These are phyloP conservation scores for Nakazawaea wyomingensis DNA, from an alignment of 805 yeast genomes.

Conservation along the genomic window DNA sequence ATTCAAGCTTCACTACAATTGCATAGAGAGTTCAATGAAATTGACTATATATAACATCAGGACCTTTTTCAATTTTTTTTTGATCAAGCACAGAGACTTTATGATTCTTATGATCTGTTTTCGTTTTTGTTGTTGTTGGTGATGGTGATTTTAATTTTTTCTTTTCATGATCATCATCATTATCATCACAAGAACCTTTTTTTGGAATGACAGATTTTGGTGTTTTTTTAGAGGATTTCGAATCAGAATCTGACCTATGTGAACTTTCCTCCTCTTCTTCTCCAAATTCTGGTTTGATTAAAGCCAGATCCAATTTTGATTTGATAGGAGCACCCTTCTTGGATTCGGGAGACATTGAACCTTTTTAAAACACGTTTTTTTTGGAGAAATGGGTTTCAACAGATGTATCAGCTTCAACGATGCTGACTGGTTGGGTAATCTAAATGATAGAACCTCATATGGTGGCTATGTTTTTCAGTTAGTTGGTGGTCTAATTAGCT, in stretches of 20 bases:
- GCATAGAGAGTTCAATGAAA: too few species aligned
- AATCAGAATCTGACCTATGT: too few species aligned
- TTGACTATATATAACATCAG: too few species aligned
- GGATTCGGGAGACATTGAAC: constrained; percentile 22
- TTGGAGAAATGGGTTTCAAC: constrained; percentile 25
- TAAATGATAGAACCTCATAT: constrained; percentile 13
- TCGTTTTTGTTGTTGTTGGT: neutral
- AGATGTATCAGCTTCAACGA: constrained; percentile 10
- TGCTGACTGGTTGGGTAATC: constrained; percentile 12
- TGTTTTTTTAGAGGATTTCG: too few species aligned
- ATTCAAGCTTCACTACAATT: too few species aligned
- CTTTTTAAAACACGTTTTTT: constrained; percentile 34
- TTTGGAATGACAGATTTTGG: constrained; percentile 9
- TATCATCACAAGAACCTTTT: constrained; percentile 3
- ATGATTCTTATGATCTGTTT: too few species aligned
- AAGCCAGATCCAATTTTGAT: too few species aligned
- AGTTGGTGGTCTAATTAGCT: constrained; percentile 14
- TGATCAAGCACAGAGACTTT: neutral
- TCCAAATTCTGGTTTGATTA: too few species aligned
- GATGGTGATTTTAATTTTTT: neutral
- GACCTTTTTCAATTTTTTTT: constrained; percentile 13
- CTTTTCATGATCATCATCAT: constrained; percentile 7
- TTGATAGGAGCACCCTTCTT: constrained; percentile 20
- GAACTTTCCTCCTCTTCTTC: too few species aligned
- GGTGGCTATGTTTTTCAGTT: constrained; percentile 3